Evolutionary conservation across 257 asterid species (phyloP).

Genomic region (Scutellaria galericulata): DNA sequence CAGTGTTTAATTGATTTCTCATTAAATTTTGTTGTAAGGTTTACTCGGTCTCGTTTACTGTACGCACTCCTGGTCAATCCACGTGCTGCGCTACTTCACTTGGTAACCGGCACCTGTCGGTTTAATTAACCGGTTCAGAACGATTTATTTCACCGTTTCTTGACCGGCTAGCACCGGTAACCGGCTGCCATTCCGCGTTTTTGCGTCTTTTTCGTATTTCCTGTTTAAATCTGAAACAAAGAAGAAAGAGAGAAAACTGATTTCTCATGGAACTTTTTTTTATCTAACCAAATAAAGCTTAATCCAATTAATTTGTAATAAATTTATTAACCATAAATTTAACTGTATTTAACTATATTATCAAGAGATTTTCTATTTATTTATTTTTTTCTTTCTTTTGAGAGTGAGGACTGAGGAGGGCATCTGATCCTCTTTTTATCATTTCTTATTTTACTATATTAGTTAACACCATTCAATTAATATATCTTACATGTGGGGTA

Average conservation of each 20-base stretch:
- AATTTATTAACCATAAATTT: background rate
- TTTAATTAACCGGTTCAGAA: background rate
- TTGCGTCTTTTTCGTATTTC: background rate
- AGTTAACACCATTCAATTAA: too few species aligned
- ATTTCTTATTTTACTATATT: too few species aligned
- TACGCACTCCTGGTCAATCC: constrained; percentile 24
- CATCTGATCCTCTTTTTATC: too few species aligned
- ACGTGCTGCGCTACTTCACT: constrained; percentile 10
- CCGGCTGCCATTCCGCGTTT: constrained; percentile 29
- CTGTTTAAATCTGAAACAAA: background rate
- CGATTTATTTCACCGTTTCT: background rate
- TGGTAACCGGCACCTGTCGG: constrained; percentile 6
- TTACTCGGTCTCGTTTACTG: constrained; percentile 3
- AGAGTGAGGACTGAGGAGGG: too few species aligned
- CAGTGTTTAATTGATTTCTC: background rate
- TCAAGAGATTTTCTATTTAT: too few species aligned
- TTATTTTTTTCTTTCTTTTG: background rate
- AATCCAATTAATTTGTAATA: too few species aligned
- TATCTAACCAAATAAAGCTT: background rate
- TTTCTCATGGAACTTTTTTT: background rate
- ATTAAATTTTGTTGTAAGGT: background rate
- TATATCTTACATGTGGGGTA: too few species aligned
- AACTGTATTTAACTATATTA: background rate
- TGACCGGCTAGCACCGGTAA: constrained; percentile 31
- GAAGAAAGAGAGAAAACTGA: background rate